Evolutionary conservation across 768 basidiomycete genomes (phyloP).

Genomic region (Gymnopilus junonius): DNA sequence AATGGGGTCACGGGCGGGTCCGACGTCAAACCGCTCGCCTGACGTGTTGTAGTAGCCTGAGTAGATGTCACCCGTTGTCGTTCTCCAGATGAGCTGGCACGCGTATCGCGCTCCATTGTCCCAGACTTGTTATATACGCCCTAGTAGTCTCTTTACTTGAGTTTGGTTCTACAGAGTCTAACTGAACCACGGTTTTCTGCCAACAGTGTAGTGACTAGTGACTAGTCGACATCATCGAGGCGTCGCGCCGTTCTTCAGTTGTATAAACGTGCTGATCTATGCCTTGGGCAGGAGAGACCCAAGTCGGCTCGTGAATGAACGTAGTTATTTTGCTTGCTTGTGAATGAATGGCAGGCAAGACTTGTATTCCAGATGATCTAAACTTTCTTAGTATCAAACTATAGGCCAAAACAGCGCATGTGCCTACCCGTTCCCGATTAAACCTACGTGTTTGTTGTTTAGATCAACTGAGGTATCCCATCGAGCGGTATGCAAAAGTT

Average conservation of each 20-base stretch:
- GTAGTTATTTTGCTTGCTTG: slow-evolving; percentile 39
- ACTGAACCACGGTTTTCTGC: too few relatives aligned
- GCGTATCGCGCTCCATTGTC: too few relatives aligned
- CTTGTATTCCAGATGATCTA: slow-evolving; percentile 39
- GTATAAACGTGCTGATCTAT: slow-evolving; percentile 35
- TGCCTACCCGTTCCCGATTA: slow-evolving; percentile 42
- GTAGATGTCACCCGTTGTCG: too few relatives aligned
- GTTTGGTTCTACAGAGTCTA: too few relatives aligned
- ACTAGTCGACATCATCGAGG: too few relatives aligned
- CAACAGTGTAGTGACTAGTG: too few relatives aligned
- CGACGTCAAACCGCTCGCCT: too few relatives aligned
- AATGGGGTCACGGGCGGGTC: too few relatives aligned
- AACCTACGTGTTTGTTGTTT: slow-evolving; percentile 39
- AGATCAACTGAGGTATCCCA: slow-evolving; percentile 33
- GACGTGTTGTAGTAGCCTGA: too few relatives aligned
- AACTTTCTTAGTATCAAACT: not conserved
- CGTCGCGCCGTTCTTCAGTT: slow-evolving; percentile 46
- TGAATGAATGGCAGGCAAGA: slow-evolving; percentile 36
- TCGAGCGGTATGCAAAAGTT: slow-evolving; percentile 38
- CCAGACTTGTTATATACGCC: too few relatives aligned
- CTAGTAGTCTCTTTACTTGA: too few relatives aligned
- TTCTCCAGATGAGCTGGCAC: too few relatives aligned
- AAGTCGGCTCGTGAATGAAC: slow-evolving; percentile 37
- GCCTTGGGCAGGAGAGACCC: slow-evolving; percentile 32
- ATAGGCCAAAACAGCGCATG: not conserved